phyloP scores from a whole-genome alignment of 2,329 filamentous ascomycete species.

The Sordariomycetes sp. region DNA sequence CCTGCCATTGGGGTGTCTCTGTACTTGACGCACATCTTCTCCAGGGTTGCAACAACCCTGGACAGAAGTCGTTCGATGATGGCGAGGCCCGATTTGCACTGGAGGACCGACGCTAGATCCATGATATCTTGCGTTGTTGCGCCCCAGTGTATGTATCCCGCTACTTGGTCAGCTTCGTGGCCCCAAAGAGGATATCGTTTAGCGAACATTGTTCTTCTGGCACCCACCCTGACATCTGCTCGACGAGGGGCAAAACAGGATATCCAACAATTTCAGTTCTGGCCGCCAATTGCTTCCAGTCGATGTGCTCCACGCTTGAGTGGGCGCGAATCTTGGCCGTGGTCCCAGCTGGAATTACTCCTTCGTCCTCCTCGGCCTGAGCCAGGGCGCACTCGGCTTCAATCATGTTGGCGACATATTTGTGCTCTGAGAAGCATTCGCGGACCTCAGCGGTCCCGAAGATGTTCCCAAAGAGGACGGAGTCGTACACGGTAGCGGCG shows the following conservation, averaged over 20 bases:
- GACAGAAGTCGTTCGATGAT: slow-evolving; percentile 35
- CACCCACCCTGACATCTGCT: slow-evolving; percentile 30
- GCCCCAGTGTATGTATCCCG: slow-evolving; percentile 45
- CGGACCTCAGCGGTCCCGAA: slow-evolving; percentile 43
- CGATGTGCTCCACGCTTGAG: slow-evolving; percentile 12
- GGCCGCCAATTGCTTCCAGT: too few relatives aligned
- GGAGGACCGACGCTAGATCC: slow-evolving; percentile 43
- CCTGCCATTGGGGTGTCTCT: slow-evolving; percentile 47
- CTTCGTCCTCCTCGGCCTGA: slow-evolving; percentile 35
- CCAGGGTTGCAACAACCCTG: slow-evolving; percentile 31
- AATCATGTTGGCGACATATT: slow-evolving; percentile 37
- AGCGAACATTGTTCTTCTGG: slow-evolving; percentile 19
- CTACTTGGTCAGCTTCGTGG: slow-evolving; percentile 2
- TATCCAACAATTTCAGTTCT: slow-evolving; percentile 48
- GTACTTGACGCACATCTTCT: slow-evolving; percentile 31
- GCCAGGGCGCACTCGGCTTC: slow-evolving; percentile 43
- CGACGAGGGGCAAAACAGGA: slow-evolving; percentile 40
- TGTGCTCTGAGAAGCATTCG: slow-evolving; percentile 37
- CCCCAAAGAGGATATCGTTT: not conserved
- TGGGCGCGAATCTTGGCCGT: slow-evolving; percentile 24
- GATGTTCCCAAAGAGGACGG: slow-evolving; percentile 37
- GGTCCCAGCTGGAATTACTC: slow-evolving; percentile 31
- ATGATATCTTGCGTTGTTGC: slow-evolving; percentile 52
- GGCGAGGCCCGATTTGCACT: slow-evolving; percentile 39
- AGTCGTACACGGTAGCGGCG: slow-evolving; percentile 27